Base-by-base conservation (phyloP, 2,329 filamentous ascomycete genomes). In the Hypoxylon sp. region DNA sequence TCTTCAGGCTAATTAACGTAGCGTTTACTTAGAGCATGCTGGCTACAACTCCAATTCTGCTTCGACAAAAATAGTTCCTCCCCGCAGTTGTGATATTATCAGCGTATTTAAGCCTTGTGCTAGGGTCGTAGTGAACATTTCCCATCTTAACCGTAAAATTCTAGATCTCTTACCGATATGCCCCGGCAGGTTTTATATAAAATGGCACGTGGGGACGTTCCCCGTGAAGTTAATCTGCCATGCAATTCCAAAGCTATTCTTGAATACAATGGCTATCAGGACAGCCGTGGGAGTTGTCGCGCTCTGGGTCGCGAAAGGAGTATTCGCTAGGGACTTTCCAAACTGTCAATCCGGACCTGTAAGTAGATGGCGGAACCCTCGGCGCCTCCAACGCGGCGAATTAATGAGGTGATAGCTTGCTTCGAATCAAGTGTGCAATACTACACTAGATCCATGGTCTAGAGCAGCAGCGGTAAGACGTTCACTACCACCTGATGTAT, bases 351-450 rank as follows among this genome's bases (percentile, higher is more conserved):
- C 75, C 2, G 74, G 70, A 4, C 61, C 73, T 55, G 74, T 75
- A 63, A 71, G 74, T 72, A 31, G 5, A 48, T 37, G 6, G 3
- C 7, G 15, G 15, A 32, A 21, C 6, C 19, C 3, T 19, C 10
- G 1, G 2, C 1, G 11, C 37, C 2, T 17, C 44, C 46, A 17
- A n/a, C 2, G 8, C 11, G 5, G 17, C 11, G 54, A 32, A 31
- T 44, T 64, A 2, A 68, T 39, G 13, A n/a, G 6, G n/a, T 6
- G 31, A 64, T 11, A 76, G 74, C 72, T 76, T 31, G 68, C 74
- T 47, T 75, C 75, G 21, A 76, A 76, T 46, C 68, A 76, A 73
- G 74, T 76, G 53, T 76, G 75, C 51, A 72, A 76, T 27, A 67
- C 70, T 17, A 74, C 75, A 6, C 68, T 75, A 2, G 72, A 75